These are phyloP conservation scores for Vigna hirtella DNA, from an alignment of 306 rosid genomes.

Conservation along the genomic window DNA sequence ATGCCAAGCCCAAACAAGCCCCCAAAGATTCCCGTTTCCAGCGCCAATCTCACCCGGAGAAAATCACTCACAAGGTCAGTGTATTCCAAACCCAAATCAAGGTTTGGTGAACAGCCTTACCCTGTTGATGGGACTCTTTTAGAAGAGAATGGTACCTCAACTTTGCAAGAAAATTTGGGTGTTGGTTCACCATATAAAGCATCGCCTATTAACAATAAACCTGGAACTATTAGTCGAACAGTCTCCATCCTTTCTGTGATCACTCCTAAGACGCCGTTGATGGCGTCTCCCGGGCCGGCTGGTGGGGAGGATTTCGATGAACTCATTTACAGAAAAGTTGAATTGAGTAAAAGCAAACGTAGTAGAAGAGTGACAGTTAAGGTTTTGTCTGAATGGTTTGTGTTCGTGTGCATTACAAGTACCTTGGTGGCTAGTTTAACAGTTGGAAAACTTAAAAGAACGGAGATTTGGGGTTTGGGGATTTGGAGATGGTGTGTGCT, in stretches of 20 bases:
- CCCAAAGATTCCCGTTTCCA: conserved; percentile 57
- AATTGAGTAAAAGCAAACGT: conserved; percentile 58
- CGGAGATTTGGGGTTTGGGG: conserved; percentile 61
- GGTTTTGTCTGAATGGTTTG: conserved; percentile 58
- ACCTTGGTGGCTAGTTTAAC: conserved; percentile 66
- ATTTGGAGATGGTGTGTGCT: conserved; percentile 92
- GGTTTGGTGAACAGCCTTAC: conserved; percentile 75
- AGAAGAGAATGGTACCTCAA: conserved; percentile 54
- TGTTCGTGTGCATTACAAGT: conserved; percentile 56
- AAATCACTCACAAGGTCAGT: conserved; percentile 66
- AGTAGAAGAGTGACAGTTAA: conserved; percentile 52
- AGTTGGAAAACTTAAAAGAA: conserved; percentile 41
- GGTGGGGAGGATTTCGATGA: conserved; percentile 69
- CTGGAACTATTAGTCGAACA: conserved; percentile 43
- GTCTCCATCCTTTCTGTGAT: conserved; percentile 54
- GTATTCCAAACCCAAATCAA: conserved; percentile 77
- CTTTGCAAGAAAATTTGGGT: conserved; percentile 53
- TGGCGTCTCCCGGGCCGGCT: conserved; percentile 53
- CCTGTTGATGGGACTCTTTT: conserved; percentile 46
- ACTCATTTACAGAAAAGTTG: conserved; percentile 64
- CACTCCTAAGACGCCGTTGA: conserved; percentile 52
- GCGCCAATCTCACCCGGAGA: conserved; percentile 48
- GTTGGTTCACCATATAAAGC: conserved; percentile 56
- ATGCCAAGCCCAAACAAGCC: conserved; percentile 64
- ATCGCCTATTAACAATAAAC: conserved; percentile 60